Conservation (phyloP, 2,329 filamentous ascomycete genomes). For the Aspergillus calidoustus region DNA sequence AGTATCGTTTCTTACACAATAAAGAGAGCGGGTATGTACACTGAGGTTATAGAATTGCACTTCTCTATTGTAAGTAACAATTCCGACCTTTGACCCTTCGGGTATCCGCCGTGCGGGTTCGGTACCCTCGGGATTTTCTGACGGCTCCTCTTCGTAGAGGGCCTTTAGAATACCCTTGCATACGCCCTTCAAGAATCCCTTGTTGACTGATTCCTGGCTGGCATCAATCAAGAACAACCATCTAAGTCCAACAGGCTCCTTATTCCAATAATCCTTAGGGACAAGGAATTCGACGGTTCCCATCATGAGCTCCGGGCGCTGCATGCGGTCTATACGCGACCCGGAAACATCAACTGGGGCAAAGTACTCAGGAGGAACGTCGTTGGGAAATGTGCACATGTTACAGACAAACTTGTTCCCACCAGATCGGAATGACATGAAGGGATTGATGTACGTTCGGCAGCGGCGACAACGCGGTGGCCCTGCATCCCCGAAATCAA, state of each 20-base stretch:
- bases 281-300: conserved; percentile 97
- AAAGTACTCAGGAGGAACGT: conserved; percentile 91
- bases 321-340: conserved; percentile 82
- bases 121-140: conserved; percentile 58
- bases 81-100: conserved; percentile 82
- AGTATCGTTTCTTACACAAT: conserved; percentile 28
- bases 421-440: conserved; percentile 94
- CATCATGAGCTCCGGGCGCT: conserved; percentile 84
- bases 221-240: conserved; percentile 95
- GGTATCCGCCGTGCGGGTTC: conserved; percentile 65
- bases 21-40: conserved; percentile 56
- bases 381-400: conserved; percentile 96
- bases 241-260: conserved; percentile 83
- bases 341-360: conserved; percentile 87
- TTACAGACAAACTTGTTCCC: conserved; percentile 98
- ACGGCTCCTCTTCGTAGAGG: conserved; percentile 71
- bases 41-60: conserved; percentile 98
- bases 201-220: conserved; percentile 86
- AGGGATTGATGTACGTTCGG: conserved; percentile 96
- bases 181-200: conserved; percentile 86
- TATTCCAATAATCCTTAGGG: conserved; percentile 98
- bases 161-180: conserved; percentile 86
- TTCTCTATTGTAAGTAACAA: conserved; percentile 94
- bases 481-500: conserved; percentile 91
- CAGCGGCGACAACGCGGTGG: conserved; percentile 92